Conservation (phyloP, 768 basidiomycete genomes). For the Suillus subaureus region DNA sequence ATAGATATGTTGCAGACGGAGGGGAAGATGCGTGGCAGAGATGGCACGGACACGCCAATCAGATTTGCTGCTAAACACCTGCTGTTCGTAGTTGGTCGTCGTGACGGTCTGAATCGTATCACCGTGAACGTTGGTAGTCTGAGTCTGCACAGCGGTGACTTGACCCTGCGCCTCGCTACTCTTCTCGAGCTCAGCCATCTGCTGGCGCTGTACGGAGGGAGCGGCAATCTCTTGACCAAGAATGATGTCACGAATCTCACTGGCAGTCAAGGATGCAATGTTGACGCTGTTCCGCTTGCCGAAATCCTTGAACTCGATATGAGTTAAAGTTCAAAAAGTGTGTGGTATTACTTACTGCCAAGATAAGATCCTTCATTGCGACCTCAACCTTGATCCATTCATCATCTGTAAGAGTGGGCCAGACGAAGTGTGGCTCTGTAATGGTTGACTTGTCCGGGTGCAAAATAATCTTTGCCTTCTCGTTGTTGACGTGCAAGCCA, state of each 20-base stretch:
- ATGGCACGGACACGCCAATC: slow-evolving; percentile 99
- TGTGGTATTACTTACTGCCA: slow-evolving; percentile 55
- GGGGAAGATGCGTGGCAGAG: slow-evolving; percentile 92
- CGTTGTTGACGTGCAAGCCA: slow-evolving; percentile 98
- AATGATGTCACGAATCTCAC: slow-evolving; percentile 97
- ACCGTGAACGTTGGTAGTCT: slow-evolving; percentile 97
- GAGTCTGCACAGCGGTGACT: slow-evolving; percentile 95
- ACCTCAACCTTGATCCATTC: slow-evolving; percentile 99
- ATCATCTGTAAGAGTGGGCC: slow-evolving; percentile 91
- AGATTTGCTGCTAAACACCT: slow-evolving; percentile 98
- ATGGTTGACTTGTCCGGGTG: slow-evolving; percentile 97
- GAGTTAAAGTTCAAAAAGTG: slow-evolving; percentile 13
- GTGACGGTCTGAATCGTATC: slow-evolving; percentile 88
- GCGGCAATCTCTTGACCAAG: slow-evolving; percentile 98
- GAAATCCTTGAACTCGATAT: slow-evolving; percentile 70
- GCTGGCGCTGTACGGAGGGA: slow-evolving; percentile 94
- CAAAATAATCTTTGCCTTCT: slow-evolving; percentile 98
- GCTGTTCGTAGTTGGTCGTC: slow-evolving; percentile 97
- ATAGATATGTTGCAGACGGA: slow-evolving; percentile 97
- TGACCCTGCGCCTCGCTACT: slow-evolving; percentile 92
- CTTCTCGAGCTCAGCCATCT: slow-evolving; percentile 99
- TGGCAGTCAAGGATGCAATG: slow-evolving; percentile 94
- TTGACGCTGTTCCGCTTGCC: slow-evolving; percentile 99
- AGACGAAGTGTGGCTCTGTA: slow-evolving; percentile 97
- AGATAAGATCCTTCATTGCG: slow-evolving; percentile 96